phyloP scores from a whole-genome alignment of 345 rosid species.

The Stellera chamaejasme region DNA sequence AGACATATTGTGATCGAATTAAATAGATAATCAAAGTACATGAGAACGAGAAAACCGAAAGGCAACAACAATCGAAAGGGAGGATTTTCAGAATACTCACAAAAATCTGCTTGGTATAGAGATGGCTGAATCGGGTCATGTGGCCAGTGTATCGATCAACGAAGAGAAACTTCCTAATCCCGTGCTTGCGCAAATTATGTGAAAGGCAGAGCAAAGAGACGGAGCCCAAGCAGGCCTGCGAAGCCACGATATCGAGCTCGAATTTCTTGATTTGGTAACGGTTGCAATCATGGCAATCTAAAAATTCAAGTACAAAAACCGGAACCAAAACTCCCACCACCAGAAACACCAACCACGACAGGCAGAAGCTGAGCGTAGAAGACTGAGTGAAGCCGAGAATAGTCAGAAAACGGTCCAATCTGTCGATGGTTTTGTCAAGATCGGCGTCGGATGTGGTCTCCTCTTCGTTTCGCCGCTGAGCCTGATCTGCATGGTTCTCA shows the following conservation, averaged over 20 bases:
- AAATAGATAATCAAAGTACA: not conserved
- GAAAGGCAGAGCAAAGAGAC: slow-evolving; percentile 71
- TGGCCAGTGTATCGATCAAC: slow-evolving; percentile 63
- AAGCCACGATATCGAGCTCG: slow-evolving; percentile 67
- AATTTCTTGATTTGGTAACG: slow-evolving; percentile 54
- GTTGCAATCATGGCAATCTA: slow-evolving; percentile 46
- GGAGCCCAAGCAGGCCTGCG: slow-evolving; percentile 74
- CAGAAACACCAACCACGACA: slow-evolving; percentile 60
- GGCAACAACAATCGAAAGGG: not conserved
- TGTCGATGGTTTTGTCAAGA: slow-evolving; percentile 33
- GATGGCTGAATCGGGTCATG: slow-evolving; percentile 35
- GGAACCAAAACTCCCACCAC: slow-evolving; percentile 58
- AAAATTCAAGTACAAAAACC: slow-evolving; percentile 48
- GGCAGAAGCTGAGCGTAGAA: slow-evolving; percentile 28
- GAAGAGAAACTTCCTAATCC: slow-evolving; percentile 61
- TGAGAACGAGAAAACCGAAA: no score
- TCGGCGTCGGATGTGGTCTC: slow-evolving; percentile 18
- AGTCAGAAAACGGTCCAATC: slow-evolving; percentile 44
- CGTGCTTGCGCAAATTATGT: slow-evolving; percentile 71
- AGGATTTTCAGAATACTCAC: slow-evolving; percentile 21
- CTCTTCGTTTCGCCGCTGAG: not conserved
- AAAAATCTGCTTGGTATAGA: slow-evolving; percentile 55
- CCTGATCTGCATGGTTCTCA: slow-evolving; percentile 14
- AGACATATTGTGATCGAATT: not conserved
- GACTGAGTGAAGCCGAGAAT: slow-evolving; percentile 68